These are phyloP conservation scores for Neoascochyta sp. DNA, from an alignment of 2,329 filamentous ascomycete genomes.

Conservation along the genomic window DNA sequence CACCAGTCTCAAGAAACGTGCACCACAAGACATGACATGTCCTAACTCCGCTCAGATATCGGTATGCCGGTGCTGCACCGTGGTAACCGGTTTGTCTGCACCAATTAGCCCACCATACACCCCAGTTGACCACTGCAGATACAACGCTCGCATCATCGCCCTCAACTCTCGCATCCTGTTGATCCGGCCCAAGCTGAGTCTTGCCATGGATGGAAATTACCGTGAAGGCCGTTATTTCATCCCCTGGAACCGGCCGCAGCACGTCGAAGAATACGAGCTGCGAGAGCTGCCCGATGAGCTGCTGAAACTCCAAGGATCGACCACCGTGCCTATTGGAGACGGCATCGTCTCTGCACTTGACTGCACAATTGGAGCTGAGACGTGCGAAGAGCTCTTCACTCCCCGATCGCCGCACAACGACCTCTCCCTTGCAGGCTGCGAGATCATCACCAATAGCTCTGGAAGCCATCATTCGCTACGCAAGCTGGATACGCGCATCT, in stretches of 20 bases:
- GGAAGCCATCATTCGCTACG: constrained; percentile 66
- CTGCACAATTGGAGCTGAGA: constrained; percentile 61
- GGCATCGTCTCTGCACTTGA: constrained; percentile 60
- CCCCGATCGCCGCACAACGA: constrained; percentile 51
- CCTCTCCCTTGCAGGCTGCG: constrained; percentile 66
- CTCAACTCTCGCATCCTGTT: constrained; percentile 65
- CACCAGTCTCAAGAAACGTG: constrained; percentile 1
- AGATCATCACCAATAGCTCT: constrained; percentile 65
- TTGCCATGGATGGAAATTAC: constrained; percentile 66
- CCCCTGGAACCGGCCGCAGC: constrained; percentile 41
- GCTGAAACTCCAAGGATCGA: constrained; percentile 54
- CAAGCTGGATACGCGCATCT: constrained; percentile 62
- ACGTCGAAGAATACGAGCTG: constrained; percentile 63
- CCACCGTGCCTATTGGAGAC: constrained; percentile 64
- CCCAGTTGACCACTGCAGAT: constrained; percentile 58
- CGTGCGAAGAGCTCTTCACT: constrained; percentile 53
- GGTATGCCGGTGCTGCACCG: too few species aligned
- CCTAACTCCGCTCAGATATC: constrained; percentile 20
- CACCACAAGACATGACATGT: too few species aligned
- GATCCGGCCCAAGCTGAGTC: constrained; percentile 67
- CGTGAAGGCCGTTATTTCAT: constrained; percentile 41
- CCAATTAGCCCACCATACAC: constrained; percentile 58
- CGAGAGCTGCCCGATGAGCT: constrained; percentile 40
- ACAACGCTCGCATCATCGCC: constrained; percentile 61
- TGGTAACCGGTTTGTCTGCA: too few species aligned